Evolutionary conservation across 2,329 filamentous ascomycete genomes (phyloP).

Genomic region (Ampelomyces quisqualis): DNA sequence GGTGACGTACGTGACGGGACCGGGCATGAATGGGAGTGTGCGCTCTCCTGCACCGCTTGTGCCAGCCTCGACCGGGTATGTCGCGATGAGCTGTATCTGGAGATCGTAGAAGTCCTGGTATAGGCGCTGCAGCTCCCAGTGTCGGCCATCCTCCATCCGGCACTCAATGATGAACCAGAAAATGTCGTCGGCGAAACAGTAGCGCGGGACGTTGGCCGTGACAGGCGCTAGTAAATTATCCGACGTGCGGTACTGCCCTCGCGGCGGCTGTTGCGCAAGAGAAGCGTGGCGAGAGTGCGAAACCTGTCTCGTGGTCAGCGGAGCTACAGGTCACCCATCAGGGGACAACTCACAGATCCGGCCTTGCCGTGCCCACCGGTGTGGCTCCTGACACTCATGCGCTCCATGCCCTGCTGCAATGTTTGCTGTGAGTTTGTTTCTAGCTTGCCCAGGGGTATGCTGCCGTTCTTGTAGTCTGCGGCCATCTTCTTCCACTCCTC

Average conservation of each 20-base stretch:
- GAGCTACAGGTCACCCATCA: conserved; percentile 11
- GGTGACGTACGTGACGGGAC: conserved; percentile 96
- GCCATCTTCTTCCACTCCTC: conserved; percentile 99
- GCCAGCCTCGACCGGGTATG: conserved; percentile 88
- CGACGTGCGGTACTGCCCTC: conserved; percentile 42
- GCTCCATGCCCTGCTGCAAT: conserved; percentile 63
- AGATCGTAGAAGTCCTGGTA: conserved; percentile 99
- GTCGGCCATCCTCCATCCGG: conserved; percentile 81
- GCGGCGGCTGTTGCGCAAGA: conserved; percentile 44
- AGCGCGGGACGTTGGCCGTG: conserved; percentile 81
- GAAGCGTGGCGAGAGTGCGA: conserved; percentile 42
- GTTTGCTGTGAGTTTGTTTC: conserved; percentile 57
- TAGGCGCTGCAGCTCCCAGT: conserved; percentile 91
- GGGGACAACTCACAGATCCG: conserved; percentile 34
- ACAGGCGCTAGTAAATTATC: conserved; percentile 69
- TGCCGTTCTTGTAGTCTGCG: conserved; percentile 98
- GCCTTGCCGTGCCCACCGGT: conserved; percentile 32
- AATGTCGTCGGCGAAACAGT: conserved; percentile 95
- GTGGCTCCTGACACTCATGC: conserved; percentile 66
- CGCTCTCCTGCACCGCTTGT: conserved; percentile 74
- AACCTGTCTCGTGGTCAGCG: conserved; percentile 19
- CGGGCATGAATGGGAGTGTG: conserved; percentile 94
- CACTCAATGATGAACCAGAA: conserved; percentile 99
- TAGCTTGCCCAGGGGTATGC: conserved; percentile 92
- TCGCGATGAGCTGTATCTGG: conserved; percentile 90